Evolutionary conservation across 2,329 filamentous ascomycete species (phyloP), one percentile per base, ranked within the genome.

Genomic region (Diaporthe ampelina): DNA sequence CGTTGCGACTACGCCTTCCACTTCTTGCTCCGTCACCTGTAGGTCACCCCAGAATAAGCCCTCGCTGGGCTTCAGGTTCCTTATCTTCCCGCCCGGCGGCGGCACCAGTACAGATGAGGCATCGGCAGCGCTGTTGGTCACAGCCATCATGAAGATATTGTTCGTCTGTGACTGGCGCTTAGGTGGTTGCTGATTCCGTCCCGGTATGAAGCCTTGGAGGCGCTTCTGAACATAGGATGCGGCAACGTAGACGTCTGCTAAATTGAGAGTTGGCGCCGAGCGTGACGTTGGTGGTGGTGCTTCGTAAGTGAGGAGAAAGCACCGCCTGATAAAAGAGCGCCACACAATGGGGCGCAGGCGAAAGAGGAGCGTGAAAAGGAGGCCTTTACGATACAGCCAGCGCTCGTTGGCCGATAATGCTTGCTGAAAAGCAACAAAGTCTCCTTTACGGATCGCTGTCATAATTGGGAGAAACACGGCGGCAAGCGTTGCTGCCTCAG

Each of bases 301-400:
- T n/a, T 91, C 89, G 76, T 95, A 97, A 21, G 91, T 94, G 17
- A 97, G 86, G 13, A 96, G 84, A 81, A 97, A 98, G 0, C 92
- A 91, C 77, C 92, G 93, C 40, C 95, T 91, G 24, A 93, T 90
- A 9, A 98, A 88, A 1, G 93, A 94, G 19, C 96, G 91, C 95
- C 95, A 98, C 17, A 97, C 90, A 3, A 97, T 86, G 1, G 94
- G 91, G 73, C 97, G 93, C 74, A 95, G 92, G 70, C 94, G 91
- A 79, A 94, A 94, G 4, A 91, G 89, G 15, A 98, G 86, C 19
- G 93, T 91, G 8, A 97, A 88, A 29, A 97, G 89, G 35, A 98
- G 88, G 1, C 94, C 92, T 80, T 92, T 93, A 52, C 90, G 88
- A 37, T 94, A 90, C 74, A 98, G 92, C 92, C 94, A 98, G 61